Evolutionary conservation across 371 early-diverging fungal species (phyloP), one percentile per base, ranked within the genome.

Genomic region (Cokeromyces recurvatus): DNA sequence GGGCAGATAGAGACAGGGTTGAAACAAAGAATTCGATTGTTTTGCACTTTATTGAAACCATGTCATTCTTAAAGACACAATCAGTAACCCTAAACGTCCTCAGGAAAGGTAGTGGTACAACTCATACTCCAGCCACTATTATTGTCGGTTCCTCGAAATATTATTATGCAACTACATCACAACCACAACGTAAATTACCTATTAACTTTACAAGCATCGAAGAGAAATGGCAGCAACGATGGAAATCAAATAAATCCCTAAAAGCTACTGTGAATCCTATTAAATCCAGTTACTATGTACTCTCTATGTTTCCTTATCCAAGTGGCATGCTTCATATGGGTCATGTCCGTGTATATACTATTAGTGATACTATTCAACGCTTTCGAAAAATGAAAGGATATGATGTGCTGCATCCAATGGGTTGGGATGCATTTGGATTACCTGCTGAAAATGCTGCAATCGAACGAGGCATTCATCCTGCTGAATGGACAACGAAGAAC

Each of bases 391-490:
- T 92, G 87, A 68, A 55, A 38, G 91, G 91, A 9, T 77, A 78
- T 50, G 67, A 84, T 37, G 90, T 86, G 59, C 56, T 95, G 0
- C 90, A 90, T 64, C 95, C 99, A 1, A 98, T 98, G 87, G 99
- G 98, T 4, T 98, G 98, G 90, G 99, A 99, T 63, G 94, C 98
- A 6, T 99, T 98, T 75, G 99, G 99, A 4, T 81, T 98, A 11
- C 99, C 99, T 0, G 98, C 97, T 11, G 99, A 99, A 62, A 98
- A 99, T 65, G 95, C 94, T 0, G 99, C 99, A 2, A 90, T 95
- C 27, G 91, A 94, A 56, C 80, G 90, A 14, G 79, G 81, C 5
- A 70, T 87, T 27, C 81, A 82, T 29, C 97, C 98, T 3, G 65
- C 68, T 3, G 84, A 84, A 14, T 94, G 95, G 95, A 94, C 95